These are phyloP conservation scores for Microsporum canis DNA, from an alignment of 2,329 filamentous ascomycete genomes.

Conservation along the genomic window DNA sequence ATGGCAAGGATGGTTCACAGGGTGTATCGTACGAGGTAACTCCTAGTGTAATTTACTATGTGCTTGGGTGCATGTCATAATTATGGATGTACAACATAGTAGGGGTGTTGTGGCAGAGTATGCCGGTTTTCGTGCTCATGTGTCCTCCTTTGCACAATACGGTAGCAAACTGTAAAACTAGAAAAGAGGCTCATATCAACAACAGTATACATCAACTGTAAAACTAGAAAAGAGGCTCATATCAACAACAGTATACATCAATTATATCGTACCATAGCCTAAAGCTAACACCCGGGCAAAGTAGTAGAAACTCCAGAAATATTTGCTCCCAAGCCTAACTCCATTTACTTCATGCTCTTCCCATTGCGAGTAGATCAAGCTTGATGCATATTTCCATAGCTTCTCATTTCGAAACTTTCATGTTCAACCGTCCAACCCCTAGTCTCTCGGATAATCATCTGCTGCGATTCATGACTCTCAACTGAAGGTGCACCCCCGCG, in stretches of 20 bases:
- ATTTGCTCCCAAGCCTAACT: neutral
- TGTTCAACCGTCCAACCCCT: constrained; percentile 14
- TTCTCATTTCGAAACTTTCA: constrained; percentile 9
- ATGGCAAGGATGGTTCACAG: neutral
- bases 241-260: neutral
- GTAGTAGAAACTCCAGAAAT: neutral
- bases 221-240: neutral
- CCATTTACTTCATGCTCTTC: neutral
- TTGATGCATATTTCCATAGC: neutral
- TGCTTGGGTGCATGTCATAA: neutral
- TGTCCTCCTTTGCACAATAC: too few species aligned
- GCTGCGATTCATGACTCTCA: constrained; percentile 11
- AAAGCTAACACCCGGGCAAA: neutral
- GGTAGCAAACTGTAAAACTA: too few species aligned
- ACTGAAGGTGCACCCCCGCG: neutral
- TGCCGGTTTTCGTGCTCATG: too few species aligned
- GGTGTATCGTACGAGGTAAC: neutral
- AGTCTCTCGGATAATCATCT: constrained; percentile 17
- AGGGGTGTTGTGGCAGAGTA: too few species aligned
- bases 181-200: too few species aligned
- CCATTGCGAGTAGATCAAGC: neutral
- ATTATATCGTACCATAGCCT: neutral
- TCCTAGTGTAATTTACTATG: neutral
- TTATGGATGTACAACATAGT: neutral
- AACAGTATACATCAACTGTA: neutral